Base-by-base conservation (phyloP, 2,329 filamentous ascomycete genomes). In the Byssothecium circinans region DNA sequence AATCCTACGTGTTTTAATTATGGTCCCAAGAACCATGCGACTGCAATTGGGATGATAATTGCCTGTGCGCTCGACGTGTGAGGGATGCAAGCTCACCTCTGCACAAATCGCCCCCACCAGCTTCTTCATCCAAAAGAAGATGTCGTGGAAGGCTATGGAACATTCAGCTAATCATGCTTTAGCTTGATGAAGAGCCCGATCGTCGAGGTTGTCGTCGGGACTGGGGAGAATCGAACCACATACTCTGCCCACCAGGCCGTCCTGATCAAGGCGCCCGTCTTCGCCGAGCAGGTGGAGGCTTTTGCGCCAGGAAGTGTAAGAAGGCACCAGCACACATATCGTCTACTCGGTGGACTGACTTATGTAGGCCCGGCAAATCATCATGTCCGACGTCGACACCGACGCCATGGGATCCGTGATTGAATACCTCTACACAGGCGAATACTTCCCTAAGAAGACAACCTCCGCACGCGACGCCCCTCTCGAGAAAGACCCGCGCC, bases 181-280 rank as follows among this genome's bases (percentile, higher is more conserved):
- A 78, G 76, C 65, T 71, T 76, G 56, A 67, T 79, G 45, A 74
- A 73, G 58, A 78, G 74, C 18, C 74, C 76, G 0, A 76, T 79
- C 29, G 62, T 79, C 37, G 70, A 78, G 50, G 61, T 79, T 2
- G 40, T 72, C 4, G 70, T 76, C 29, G 75, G 75, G 49, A 71
- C 73, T 39, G 84, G 78, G 46, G 81, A 83, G 4, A 69, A 74
- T 1, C 78, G 81, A 60, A 84, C 82, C 8, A 77, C 84, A 25
- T 79, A 96, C 49, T 85, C 83, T 19, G 89, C 89, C 6, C 91
- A 96, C 70, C 87, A 95, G 73, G 85, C 78, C 2, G 79, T 96
- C 20, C 78, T 97, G 29, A 65, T 75, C 10, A 81, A 85, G 67
- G 92, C 89, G 35, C 88, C 90, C 0, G 91, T 81, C 70, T 89